Percentiles rank a stretch among this genome's conserved stretches.
These are phyloP conservation scores for Chromera velia DNA, from an alignment of 73 alveolate genomes.

Conservation along the genomic window DNA sequence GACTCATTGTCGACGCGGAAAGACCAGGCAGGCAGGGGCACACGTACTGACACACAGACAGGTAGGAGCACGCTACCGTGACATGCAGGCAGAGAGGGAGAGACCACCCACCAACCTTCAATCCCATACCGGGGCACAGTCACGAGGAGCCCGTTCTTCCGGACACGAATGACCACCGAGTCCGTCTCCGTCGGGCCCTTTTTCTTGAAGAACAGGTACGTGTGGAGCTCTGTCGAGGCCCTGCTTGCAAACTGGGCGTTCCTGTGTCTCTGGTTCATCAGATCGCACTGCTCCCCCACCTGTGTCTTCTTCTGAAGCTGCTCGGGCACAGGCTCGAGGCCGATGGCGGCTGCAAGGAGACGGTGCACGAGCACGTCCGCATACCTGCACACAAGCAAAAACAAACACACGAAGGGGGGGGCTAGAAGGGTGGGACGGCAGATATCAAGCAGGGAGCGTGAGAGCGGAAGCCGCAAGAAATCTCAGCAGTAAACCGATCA, in stretches of 20 bases:
- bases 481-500: no score
- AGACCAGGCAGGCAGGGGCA: no score
- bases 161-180: neutral
- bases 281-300: neutral
- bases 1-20: no score
- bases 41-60: no score
- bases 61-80: no score
- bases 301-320: slow-evolving; percentile 34
- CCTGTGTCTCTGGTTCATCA: slow-evolving; percentile 13
- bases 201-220: slow-evolving; percentile 1
- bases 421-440: no score
- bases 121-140: slow-evolving; percentile 42
- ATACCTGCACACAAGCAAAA: slow-evolving; percentile 93
- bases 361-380: slow-evolving; percentile 99
- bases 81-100: no score
- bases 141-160: slow-evolving; percentile 4
- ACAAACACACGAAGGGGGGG: no score
- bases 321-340: slow-evolving; percentile 80
- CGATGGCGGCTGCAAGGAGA: slow-evolving; percentile 93
- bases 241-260: slow-evolving; percentile 30
- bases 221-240: slow-evolving; percentile 11
- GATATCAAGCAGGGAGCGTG: slow-evolving; percentile 50
- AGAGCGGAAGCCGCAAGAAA: no score
- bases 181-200: neutral
- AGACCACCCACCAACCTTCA: no score